A percentile compares a stretch with the other conserved stretches of the same genome.
Conservation (phyloP, 768 basidiomycete genomes). For the Leccinum barrowsii region DNA sequence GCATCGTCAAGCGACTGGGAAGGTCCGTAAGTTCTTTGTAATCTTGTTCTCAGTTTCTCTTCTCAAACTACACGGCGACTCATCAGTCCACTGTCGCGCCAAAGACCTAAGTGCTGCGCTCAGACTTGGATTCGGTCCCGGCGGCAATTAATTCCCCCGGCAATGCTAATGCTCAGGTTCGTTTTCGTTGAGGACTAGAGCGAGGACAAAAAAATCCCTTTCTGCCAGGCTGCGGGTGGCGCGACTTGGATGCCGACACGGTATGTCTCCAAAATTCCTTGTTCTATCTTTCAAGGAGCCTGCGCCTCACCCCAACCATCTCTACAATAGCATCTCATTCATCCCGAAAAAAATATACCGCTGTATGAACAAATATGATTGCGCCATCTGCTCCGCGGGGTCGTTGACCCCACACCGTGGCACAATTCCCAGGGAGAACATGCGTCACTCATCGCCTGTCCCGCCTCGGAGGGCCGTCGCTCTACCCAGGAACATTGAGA, state of each 20-base stretch:
- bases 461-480: not conserved
- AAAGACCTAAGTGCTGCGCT: not conserved
- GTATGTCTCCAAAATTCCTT: not conserved
- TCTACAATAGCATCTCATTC: not conserved
- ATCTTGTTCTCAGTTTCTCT: not conserved
- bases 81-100: not conserved
- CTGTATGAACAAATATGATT: not conserved
- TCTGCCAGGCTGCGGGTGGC: not conserved
- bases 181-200: not conserved
- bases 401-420: not conserved
- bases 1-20: not conserved
- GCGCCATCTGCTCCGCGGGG: not conserved
- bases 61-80: not conserved
- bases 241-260: not conserved
- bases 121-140: not conserved
- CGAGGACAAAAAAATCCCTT: not conserved
- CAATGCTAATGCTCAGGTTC: not conserved
- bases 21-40: not conserved
- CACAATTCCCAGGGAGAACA: not conserved
- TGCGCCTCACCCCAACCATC: not conserved
- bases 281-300: not conserved
- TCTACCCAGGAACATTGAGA: not conserved
- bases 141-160: too few species aligned
- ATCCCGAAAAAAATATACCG: not conserved
- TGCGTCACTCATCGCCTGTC: not conserved